Evolutionary conservation across 2,329 filamentous ascomycete species (phyloP).

Genomic region (Botrytis squamosa): DNA sequence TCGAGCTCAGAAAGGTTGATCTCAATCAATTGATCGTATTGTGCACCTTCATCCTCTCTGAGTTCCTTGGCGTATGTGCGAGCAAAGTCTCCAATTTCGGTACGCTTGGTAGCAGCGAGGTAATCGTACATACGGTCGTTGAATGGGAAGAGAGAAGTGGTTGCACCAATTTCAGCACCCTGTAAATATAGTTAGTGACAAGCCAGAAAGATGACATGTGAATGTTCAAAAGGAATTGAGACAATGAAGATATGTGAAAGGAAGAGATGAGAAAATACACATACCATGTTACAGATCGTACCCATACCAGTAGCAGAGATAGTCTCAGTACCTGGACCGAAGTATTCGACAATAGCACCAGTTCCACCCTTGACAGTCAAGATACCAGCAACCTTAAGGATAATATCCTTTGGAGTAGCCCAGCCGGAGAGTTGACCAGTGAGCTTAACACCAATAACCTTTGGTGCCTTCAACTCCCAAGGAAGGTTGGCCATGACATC

Average conservation of each 20-base stretch:
- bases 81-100: constrained; percentile 86
- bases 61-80: constrained; percentile 82
- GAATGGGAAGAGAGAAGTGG: constrained; percentile 95
- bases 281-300: constrained; percentile 69
- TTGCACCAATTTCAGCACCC: constrained; percentile 72
- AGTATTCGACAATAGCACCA: constrained; percentile 82
- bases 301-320: constrained; percentile 85
- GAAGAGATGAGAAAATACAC: not conserved
- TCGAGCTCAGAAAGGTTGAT: constrained; percentile 94
- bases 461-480: constrained; percentile 98
- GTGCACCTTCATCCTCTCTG: constrained; percentile 79
- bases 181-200: not conserved
- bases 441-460: constrained; percentile 93
- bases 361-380: constrained; percentile 98
- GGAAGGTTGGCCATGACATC: constrained; percentile 97
- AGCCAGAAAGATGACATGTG: not conserved
- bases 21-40: constrained; percentile 96
- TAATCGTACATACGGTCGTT: constrained; percentile 98
- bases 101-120: constrained; percentile 85
- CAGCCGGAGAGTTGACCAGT: constrained; percentile 87
- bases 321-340: constrained; percentile 69
- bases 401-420: constrained; percentile 94
- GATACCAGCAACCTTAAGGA: constrained; percentile 94
- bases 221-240: not conserved
- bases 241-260: not conserved